Base-by-base conservation (phyloP, 306 rosid species). In the Vigna angularis region DNA sequence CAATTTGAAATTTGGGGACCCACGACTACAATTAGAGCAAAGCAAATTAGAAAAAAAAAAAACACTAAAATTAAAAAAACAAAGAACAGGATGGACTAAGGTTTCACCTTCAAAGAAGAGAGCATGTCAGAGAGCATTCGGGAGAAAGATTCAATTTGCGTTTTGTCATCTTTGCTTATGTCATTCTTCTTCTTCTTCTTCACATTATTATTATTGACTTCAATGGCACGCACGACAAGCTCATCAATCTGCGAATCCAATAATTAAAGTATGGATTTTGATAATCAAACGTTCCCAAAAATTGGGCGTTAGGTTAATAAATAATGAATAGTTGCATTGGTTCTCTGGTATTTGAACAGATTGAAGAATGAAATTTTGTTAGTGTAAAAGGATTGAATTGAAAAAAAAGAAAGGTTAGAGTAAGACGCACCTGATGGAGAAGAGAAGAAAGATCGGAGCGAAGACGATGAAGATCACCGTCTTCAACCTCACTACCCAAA, bases 51-150 rank as follows among this genome's bases (percentile, higher is more conserved):
- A 57, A 7, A 42, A 45, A 44, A n/a, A 24, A 11, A 45, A 12
- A 45, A 45, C 32, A 30, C 1, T 42, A 42, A 9, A 24, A 18
- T 9, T 9, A 15, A 66, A 20, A 26, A 20, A 38, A 13, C 5
- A 24, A 14, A 72, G 42, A 74, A 40, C 4, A 15, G 63, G 32
- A 20, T 6, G 34, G 51, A 82, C 47, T 9, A 61, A 44, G 47
- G 45, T 73, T 82, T 82, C n/a, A 93, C 99, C 98, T 88, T 89
- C 72, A 93, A 72, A 9, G 97, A 86, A 28, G 91, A 90, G n/a
- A 81, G 72, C 85, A 89, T 87, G 42, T 85, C 87, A 8, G 94
- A 93, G 71, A 96, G 81, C 68, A 87, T 82, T 68, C 42, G 67
- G 0, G 90, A 68, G 83, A 96, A 96, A 56, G 93, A 81, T 57